phyloP scores from a whole-genome alignment of 129 eudicot species.

The Flaveria ramosissima region DNA sequence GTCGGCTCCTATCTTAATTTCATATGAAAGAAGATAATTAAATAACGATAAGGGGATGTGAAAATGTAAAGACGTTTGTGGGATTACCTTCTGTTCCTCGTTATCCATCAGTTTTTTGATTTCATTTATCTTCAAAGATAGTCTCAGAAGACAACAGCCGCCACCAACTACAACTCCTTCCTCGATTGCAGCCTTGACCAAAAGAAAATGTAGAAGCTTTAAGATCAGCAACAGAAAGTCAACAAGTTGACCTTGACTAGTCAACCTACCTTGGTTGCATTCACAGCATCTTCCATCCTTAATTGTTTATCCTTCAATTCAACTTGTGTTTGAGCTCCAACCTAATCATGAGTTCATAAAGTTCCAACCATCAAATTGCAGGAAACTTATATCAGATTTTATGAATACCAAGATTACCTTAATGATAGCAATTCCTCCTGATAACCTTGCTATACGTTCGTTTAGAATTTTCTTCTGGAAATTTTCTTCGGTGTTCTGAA shows the following conservation, averaged over 20 bases:
- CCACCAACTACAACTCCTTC: slow-evolving; percentile 99
- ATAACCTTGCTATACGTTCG: slow-evolving; percentile 78
- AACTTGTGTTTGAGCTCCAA: slow-evolving; percentile 89
- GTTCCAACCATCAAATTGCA: not conserved
- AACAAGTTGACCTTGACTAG: slow-evolving; percentile 21
- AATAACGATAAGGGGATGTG: slow-evolving; percentile 4
- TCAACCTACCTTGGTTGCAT: slow-evolving; percentile 83
- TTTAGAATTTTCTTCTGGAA: slow-evolving; percentile 78
- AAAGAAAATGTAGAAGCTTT: slow-evolving; percentile 14
- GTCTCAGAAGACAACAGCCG: slow-evolving; percentile 84
- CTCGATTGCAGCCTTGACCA: slow-evolving; percentile 81
- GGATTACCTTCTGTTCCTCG: slow-evolving; percentile 79
- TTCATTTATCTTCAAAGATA: slow-evolving; percentile 57
- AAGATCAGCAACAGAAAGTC: not conserved
- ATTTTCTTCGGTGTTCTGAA: slow-evolving; percentile 64
- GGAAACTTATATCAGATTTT: not conserved
- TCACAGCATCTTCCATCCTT: slow-evolving; percentile 91
- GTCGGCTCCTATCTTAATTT: slow-evolving; percentile 80
- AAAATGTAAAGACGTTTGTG: slow-evolving; percentile 15
- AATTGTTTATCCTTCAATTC: slow-evolving; percentile 85
- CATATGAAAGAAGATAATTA: not conserved
- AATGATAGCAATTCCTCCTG: slow-evolving; percentile 81
- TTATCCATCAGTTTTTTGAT: slow-evolving; percentile 66
- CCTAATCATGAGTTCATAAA: slow-evolving; percentile 42
- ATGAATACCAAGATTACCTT: slow-evolving; percentile 49